phyloP scores from a whole-genome alignment of 1,139 yeast species.

The Pneumocystis sp. region DNA sequence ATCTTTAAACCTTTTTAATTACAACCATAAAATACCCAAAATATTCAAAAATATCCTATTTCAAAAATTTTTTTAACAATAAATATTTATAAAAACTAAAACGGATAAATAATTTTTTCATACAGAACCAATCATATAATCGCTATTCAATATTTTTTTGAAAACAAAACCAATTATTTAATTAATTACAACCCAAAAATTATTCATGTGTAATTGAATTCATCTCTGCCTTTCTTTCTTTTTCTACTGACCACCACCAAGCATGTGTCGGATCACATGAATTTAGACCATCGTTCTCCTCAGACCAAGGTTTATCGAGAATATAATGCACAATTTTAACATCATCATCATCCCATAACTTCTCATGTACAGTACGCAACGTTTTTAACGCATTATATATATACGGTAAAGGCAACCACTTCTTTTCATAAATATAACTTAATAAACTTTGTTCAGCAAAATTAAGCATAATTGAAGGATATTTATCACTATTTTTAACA shows the following conservation, averaged over 20 bases:
- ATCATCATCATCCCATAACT: constrained; percentile 32
- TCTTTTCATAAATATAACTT: constrained; percentile 34
- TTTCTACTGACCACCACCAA: constrained; percentile 31
- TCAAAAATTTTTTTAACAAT: too few species aligned
- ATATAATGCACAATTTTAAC: constrained; percentile 44
- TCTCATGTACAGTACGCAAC: constrained; percentile 29
- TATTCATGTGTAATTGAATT: background rate
- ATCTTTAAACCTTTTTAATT: background rate
- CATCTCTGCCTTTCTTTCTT: constrained; percentile 3
- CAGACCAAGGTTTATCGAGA: constrained; percentile 40
- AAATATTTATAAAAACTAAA: too few species aligned
- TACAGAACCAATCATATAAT: background rate
- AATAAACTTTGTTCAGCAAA: constrained; percentile 46
- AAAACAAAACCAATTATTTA: background rate
- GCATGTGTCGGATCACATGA: constrained; percentile 17
- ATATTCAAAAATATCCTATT: background rate
- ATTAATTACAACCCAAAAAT: background rate
- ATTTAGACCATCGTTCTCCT: constrained; percentile 21
- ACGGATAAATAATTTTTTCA: too few species aligned
- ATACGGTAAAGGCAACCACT: constrained; percentile 38
- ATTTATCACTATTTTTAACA: constrained; percentile 18
- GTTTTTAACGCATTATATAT: constrained; percentile 42
- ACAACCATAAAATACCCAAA: too few species aligned
- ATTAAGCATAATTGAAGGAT: constrained; percentile 29
- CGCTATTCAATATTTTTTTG: background rate